phyloP scores from a whole-genome alignment of 192 early-diverging fungal genomes.

The Coemansia sp. region DNA sequence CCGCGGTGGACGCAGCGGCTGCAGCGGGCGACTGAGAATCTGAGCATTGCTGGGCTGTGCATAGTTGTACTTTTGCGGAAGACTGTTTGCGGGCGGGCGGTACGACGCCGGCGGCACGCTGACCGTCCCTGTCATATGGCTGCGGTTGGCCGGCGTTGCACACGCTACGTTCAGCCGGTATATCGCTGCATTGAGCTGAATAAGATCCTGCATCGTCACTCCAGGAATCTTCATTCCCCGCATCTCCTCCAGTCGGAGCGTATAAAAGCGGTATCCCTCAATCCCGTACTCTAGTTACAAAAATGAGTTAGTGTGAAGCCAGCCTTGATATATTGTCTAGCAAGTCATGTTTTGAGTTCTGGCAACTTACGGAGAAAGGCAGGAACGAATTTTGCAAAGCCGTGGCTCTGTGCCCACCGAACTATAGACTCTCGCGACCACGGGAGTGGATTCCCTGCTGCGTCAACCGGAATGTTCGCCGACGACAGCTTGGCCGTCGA shows the following conservation, averaged over 20 bases:
- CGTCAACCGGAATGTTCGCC: conserved; percentile 36
- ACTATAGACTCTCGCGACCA: conserved; percentile 49
- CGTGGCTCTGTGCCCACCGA: conserved; percentile 37
- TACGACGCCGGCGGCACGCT: conserved; percentile 5
- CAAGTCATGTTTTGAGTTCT: background rate
- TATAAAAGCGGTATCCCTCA: conserved; percentile 47
- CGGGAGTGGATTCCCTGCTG: conserved; percentile 35
- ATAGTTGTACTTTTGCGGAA: conserved; percentile 10
- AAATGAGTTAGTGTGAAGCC: background rate
- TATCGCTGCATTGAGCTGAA: conserved; percentile 52
- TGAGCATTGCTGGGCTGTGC: conserved; percentile 16
- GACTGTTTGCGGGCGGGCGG: conserved; percentile 5
- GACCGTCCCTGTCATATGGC: conserved; percentile 42
- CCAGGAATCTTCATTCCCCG: conserved; percentile 43
- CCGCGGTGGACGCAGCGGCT: conserved; percentile 41
- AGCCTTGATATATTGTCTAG: background rate
- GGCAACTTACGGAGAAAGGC: conserved; percentile 48
- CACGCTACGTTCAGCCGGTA: conserved; percentile 41
- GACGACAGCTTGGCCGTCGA: conserved; percentile 29
- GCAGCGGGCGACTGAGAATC: conserved; percentile 38
- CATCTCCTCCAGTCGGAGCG: conserved; percentile 40
- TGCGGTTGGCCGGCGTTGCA: conserved; percentile 32
- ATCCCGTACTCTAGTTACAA: conserved; percentile 39
- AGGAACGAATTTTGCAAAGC: conserved; percentile 44
- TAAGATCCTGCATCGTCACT: conserved; percentile 44